Conservation (phyloP, 176 grass and related monocot species). For the Tillandsia leiboldiana region DNA sequence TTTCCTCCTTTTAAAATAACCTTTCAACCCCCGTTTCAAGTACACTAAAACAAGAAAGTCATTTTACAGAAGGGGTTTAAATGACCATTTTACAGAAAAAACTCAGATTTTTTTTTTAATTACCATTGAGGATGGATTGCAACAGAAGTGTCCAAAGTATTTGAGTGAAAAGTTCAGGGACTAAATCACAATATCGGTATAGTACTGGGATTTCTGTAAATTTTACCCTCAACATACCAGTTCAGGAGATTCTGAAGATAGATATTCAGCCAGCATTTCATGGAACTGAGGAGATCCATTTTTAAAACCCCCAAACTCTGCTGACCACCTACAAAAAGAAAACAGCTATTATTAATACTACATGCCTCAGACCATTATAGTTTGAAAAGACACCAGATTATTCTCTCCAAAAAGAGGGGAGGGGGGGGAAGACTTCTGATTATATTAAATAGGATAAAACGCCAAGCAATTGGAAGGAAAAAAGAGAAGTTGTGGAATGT, state of each 20-base stretch:
- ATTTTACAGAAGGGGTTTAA: too few relatives aligned
- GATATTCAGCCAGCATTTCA: constrained; percentile 87
- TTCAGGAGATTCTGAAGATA: constrained; percentile 91
- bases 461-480: too few relatives aligned
- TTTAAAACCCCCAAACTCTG: constrained; percentile 65
- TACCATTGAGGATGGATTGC: too few relatives aligned
- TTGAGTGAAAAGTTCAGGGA: too few relatives aligned
- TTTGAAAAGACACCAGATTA: constrained; percentile 10
- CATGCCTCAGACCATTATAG: constrained; percentile 8
- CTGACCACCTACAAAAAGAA: constrained; percentile 68
- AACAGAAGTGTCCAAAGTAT: too few relatives aligned
- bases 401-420: constrained; percentile 8
- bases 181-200: not conserved
- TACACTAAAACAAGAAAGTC: too few relatives aligned
- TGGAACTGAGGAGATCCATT: constrained; percentile 77
- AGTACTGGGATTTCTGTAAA: not conserved
- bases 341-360: constrained; percentile 17
- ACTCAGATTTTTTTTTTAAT: too few relatives aligned
- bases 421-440: not conserved
- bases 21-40: too few relatives aligned
- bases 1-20: too few relatives aligned
- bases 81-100: too few relatives aligned
- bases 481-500: too few relatives aligned
- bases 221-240: constrained; percentile 45
- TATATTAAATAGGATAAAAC: too few relatives aligned